Evolutionary conservation across 129 eudicot species (phyloP).

Genomic region (Daucus carota): DNA sequence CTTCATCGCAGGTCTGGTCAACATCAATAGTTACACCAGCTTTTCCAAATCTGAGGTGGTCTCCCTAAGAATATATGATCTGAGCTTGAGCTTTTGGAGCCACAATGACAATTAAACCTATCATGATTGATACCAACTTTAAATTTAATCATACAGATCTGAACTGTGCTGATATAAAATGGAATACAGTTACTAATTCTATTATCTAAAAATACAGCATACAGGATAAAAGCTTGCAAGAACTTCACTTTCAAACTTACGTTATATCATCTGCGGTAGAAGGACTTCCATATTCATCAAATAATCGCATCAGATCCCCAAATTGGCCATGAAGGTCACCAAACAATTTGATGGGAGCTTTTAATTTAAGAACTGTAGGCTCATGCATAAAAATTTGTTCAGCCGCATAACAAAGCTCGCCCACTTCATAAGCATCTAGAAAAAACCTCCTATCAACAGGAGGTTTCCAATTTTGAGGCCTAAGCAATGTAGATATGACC

Average conservation of each 20-base stretch:
- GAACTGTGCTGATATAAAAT: background rate
- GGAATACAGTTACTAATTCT: background rate
- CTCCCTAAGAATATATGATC: background rate
- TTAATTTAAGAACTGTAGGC: constrained; percentile 83
- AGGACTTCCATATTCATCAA: constrained; percentile 98
- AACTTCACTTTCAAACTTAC: constrained; percentile 35
- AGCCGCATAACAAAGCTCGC: constrained; percentile 96
- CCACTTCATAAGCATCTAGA: constrained; percentile 94
- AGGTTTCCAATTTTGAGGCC: constrained; percentile 95
- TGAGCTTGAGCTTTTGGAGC: background rate
- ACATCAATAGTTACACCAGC: background rate
- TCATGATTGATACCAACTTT: background rate
- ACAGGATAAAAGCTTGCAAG: background rate
- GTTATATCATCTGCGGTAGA: constrained; percentile 94
- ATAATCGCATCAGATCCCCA: constrained; percentile 92
- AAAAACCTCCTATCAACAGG: constrained; percentile 82
- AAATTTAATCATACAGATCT: background rate
- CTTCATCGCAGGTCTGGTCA: background rate
- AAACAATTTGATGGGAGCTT: constrained; percentile 91
- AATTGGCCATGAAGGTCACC: constrained; percentile 99
- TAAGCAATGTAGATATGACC: constrained; percentile 76
- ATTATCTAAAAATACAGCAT: background rate
- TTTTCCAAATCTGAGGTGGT: background rate
- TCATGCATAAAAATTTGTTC: constrained; percentile 97
- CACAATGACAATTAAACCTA: background rate